Conservation (phyloP, 768 basidiomycete species). For the Tephrocybe sp. region DNA sequence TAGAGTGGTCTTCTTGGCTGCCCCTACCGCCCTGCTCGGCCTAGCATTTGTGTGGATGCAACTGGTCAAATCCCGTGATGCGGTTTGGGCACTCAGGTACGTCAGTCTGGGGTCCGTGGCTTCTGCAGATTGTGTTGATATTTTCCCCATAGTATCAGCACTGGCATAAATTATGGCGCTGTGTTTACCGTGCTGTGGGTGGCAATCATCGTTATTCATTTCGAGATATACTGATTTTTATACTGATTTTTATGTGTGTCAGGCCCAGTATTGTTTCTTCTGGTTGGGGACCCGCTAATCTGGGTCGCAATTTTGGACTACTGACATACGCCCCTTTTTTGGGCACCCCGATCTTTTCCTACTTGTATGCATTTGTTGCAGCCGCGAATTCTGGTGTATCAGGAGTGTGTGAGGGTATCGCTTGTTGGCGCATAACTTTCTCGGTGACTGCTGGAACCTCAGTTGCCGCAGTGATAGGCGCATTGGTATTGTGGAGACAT, state of each 20-base stretch:
- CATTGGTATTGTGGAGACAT: slow-evolving; percentile 54
- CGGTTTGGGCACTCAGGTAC: slow-evolving; percentile 73
- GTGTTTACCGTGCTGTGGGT: slow-evolving; percentile 72
- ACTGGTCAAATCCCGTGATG: slow-evolving; percentile 43
- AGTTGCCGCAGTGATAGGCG: slow-evolving; percentile 40
- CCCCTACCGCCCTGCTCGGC: slow-evolving; percentile 45
- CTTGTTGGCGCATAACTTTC: slow-evolving; percentile 72
- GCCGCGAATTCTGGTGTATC: slow-evolving; percentile 43
- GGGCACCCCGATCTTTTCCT: slow-evolving; percentile 75
- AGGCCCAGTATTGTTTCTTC: slow-evolving; percentile 72
- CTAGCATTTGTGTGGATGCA: slow-evolving; percentile 57
- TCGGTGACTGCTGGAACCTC: slow-evolving; percentile 43
- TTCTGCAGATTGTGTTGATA: slow-evolving; percentile 1
- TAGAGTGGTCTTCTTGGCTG: slow-evolving; percentile 57
- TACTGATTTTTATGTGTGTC: background rate
- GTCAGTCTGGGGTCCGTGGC: slow-evolving; percentile 9
- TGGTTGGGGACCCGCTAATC: slow-evolving; percentile 67
- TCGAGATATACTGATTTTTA: background rate
- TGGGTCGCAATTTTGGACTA: slow-evolving; percentile 76
- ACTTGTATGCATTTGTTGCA: slow-evolving; percentile 71
- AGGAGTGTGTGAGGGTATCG: slow-evolving; percentile 50
- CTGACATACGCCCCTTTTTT: slow-evolving; percentile 73
- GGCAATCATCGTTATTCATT: background rate
- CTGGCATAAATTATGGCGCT: slow-evolving; percentile 67
- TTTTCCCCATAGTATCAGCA: slow-evolving; percentile 47